These are phyloP conservation scores for Prunella vulgaris DNA, from an alignment of 257 asterid species.

Conservation along the genomic window DNA sequence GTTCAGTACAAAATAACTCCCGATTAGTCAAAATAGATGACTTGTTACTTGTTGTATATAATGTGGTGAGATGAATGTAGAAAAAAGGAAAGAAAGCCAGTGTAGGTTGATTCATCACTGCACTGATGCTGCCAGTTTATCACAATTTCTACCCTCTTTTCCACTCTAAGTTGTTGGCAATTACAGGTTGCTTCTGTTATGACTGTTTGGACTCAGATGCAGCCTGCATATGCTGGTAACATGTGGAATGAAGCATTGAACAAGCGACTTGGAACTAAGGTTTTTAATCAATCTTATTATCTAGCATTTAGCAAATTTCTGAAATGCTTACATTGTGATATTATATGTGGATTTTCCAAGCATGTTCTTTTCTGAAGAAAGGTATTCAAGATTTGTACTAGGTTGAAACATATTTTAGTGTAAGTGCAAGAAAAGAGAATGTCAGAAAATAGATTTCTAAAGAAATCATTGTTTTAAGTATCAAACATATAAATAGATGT, in stretches of 20 bases:
- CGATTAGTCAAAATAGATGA: background rate
- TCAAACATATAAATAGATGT: background rate
- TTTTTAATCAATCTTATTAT: constrained; percentile 21
- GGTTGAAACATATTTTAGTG: background rate
- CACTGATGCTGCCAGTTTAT: constrained; percentile 7
- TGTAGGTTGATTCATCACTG: background rate
- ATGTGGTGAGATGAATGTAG: background rate
- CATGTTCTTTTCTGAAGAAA: background rate
- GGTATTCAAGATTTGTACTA: background rate
- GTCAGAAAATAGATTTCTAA: background rate
- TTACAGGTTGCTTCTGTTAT: constrained; percentile 87
- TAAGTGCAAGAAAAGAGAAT: background rate
- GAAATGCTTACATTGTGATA: background rate
- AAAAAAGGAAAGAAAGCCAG: background rate
- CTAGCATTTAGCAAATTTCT: background rate
- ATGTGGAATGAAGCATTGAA: constrained; percentile 96
- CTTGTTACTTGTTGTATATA: background rate
- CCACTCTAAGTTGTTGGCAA: constrained; percentile 10
- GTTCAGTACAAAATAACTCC: background rate
- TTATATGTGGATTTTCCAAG: background rate
- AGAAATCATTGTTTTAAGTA: background rate
- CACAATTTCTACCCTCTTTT: background rate
- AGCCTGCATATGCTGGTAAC: constrained; percentile 81
- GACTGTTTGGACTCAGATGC: constrained; percentile 82
- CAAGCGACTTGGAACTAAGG: constrained; percentile 91